Evolutionary conservation across 192 early-diverging fungal species (phyloP).

Genomic region (Rhizoclosmatium sp.): DNA sequence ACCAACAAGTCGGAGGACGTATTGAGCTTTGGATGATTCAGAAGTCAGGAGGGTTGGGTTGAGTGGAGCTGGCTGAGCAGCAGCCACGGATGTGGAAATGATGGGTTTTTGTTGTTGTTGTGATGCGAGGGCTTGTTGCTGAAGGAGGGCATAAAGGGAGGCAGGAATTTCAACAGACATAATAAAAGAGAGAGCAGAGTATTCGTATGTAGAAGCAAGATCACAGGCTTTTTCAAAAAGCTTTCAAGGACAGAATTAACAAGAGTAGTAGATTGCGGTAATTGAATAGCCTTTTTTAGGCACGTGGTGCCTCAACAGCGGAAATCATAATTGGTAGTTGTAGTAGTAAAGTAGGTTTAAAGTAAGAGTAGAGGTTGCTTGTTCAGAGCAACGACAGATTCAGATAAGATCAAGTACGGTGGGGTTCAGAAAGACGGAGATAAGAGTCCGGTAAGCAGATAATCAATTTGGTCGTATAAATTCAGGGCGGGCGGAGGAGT

Average conservation of each 20-base stretch:
- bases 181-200: neutral
- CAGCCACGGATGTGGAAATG: neutral
- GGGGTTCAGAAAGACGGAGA: conserved; percentile 25
- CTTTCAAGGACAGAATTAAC: neutral
- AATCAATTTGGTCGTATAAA: neutral
- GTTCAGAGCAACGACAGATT: neutral
- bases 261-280: neutral
- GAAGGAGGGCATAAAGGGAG: conserved; percentile 42
- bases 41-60: conserved; percentile 4
- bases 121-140: conserved; percentile 28
- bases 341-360: conserved; percentile 6
- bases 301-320: neutral
- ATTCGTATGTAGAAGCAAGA: neutral
- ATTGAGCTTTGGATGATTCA: conserved; percentile 12
- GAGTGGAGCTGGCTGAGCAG: neutral
- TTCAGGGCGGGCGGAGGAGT: conserved; percentile 32
- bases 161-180: conserved; percentile 43
- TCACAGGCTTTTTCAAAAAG: neutral
- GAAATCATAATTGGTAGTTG: neutral
- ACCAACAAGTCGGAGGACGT: conserved; percentile 54
- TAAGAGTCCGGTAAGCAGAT: conserved; percentile 7
- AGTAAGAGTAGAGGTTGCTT: conserved; percentile 5
- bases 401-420: neutral
- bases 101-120: neutral
- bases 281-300: neutral